Base-by-base conservation (phyloP, 768 basidiomycete species). In the Coprinellus micaceus region DNA sequence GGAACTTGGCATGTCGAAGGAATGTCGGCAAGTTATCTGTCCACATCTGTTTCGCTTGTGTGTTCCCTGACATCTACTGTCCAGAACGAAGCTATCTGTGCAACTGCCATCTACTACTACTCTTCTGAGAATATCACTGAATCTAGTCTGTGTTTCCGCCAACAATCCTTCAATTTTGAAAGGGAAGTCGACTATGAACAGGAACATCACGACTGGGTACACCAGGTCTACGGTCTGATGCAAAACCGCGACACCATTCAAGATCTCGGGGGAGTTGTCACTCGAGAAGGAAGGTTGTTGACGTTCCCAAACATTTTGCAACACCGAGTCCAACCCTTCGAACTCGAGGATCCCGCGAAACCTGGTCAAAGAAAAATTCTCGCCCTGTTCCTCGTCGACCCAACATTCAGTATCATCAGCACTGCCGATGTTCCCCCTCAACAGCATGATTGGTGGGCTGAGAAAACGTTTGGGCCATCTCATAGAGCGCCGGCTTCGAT, bases 301-400 rank as follows among this genome's bases (percentile, higher is more conserved):
- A 66, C 67, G 7, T 75, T 72, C 56, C 72, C 73, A 19, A 76
- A 75, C 60, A 57, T 71, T 25, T 67, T 70, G 17, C 74, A 76
- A 56, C 74, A 76, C 59, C 63, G 62, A 29, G 69, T 76, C 1
- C 57, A 63, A 30, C 66, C 73, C 4, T 77, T 74, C 60, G 53
- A 58, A 24, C 69, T 77, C 19, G 56, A 47, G 2, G 73, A 77
- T 59, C 60, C 59, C 0, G 66, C 67, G 15, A 70, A 69, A 50
- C 71, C 70, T 2, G 77, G 75, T 2, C 65, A 73, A 52, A 64
- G 74, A 46, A 78, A 74, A 60, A 71, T 78, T 19, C 59, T 78
- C 12, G 71, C 68, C 1, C 61, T 78, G 11, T 74, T 73, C 62
- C 67, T 77, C 26, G 68, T 75, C 48, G 73, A 77, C 53, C 69